These are phyloP conservation scores for Kodamaea kaohsiungensis DNA, from an alignment of 805 yeast species.

Conservation along the genomic window DNA sequence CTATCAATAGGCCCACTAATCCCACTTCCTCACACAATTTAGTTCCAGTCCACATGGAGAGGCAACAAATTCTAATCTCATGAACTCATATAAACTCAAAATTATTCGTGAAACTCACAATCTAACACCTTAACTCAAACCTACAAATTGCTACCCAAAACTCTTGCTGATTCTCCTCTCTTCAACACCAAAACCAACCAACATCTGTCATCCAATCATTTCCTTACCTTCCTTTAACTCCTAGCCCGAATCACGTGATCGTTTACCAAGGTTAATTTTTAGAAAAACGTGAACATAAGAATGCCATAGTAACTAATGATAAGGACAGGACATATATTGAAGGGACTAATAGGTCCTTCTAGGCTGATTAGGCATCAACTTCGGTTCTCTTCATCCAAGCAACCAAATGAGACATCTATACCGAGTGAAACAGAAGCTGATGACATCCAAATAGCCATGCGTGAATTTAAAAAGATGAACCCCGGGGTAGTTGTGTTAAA, in stretches of 20 bases:
- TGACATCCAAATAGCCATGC: conserved; percentile 3
- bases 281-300: conserved; percentile 1
- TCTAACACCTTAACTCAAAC: no score
- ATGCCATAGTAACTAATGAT: background rate
- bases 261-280: background rate
- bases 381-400: conserved; percentile 15
- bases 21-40: no score
- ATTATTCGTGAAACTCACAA: no score
- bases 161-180: no score
- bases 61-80: no score
- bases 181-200: no score
- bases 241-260: background rate
- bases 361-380: conserved; percentile 2
- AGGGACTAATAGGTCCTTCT: background rate
- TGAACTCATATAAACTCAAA: no score
- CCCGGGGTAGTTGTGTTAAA: conserved; percentile 7
- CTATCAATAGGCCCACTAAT: no score
- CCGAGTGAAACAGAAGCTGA: background rate
- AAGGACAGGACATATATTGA: background rate
- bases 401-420: conserved; percentile 14
- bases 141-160: no score
- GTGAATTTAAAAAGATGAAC: conserved; percentile 7
- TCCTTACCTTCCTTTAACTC: background rate
- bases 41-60: no score
- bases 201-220: no score